Evolutionary conservation across 371 early-diverging fungal genomes (phyloP).

Genomic region (Apophysomyces sp.): DNA sequence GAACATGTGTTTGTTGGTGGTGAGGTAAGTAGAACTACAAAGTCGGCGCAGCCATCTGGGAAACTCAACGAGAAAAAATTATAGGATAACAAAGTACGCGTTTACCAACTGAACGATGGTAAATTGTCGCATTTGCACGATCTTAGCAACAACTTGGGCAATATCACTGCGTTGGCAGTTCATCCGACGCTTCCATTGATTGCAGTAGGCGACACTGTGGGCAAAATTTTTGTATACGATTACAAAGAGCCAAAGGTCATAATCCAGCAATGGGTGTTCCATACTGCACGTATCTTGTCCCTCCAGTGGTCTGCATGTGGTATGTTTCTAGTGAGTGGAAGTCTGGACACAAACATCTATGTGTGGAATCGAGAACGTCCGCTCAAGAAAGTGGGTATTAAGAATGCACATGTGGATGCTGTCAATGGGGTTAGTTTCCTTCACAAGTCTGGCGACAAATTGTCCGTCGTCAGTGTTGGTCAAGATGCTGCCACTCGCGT

Average conservation of each 20-base stretch:
- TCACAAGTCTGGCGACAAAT: slow-evolving; percentile 42
- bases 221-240: slow-evolving; percentile 80
- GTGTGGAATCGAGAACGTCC: slow-evolving; percentile 88
- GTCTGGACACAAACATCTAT: slow-evolving; percentile 88
- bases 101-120: slow-evolving; percentile 29
- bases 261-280: slow-evolving; percentile 85
- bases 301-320: slow-evolving; percentile 83
- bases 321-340: slow-evolving; percentile 74
- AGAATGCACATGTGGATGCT: slow-evolving; percentile 83
- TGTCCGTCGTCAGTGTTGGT: slow-evolving; percentile 68
- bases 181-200: slow-evolving; percentile 71
- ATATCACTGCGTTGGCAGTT: slow-evolving; percentile 76
- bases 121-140: slow-evolving; percentile 20
- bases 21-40: slow-evolving; percentile 44
- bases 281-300: slow-evolving; percentile 81
- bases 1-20: slow-evolving; percentile 66
- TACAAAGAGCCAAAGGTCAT: slow-evolving; percentile 52
- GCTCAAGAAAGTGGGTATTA: slow-evolving; percentile 73
- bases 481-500: slow-evolving; percentile 84
- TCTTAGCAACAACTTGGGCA: slow-evolving; percentile 56
- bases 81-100: slow-evolving; percentile 52
- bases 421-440: slow-evolving; percentile 75
- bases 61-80: background rate
- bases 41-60: background rate
- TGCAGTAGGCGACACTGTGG: slow-evolving; percentile 82